Conservation (phyloP, 345 rosid species). For the Reutealis trisperma region DNA sequence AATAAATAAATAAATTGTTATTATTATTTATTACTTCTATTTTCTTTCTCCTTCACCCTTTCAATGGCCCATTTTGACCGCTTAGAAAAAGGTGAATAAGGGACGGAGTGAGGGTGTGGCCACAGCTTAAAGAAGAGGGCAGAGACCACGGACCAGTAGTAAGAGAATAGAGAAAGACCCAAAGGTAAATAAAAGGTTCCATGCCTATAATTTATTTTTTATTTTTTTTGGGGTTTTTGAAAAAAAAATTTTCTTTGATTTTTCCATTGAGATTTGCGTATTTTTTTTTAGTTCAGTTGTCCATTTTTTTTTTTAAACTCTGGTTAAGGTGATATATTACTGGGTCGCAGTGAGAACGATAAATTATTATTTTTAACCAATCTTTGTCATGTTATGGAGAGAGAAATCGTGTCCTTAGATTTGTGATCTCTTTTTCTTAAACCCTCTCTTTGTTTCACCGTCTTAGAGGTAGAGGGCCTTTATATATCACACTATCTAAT, state of each 20-base stretch:
- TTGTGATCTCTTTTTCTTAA: constrained; percentile 45
- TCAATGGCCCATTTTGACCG: constrained; percentile 28
- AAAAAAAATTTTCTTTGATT: background rate
- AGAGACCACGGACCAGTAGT: constrained; percentile 19
- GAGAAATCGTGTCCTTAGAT: constrained; percentile 65
- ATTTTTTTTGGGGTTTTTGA: background rate
- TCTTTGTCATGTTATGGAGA: constrained; percentile 34
- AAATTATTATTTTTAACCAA: constrained; percentile 12
- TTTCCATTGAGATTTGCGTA: constrained; percentile 37
- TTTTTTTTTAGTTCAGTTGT: too few species aligned
- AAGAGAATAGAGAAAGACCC: constrained; percentile 2
- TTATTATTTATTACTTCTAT: background rate
- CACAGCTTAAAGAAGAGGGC: background rate
- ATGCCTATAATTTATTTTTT: background rate
- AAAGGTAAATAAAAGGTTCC: constrained; percentile 11
- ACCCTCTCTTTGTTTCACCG: background rate
- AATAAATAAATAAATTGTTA: too few species aligned
- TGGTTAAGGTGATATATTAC: constrained; percentile 16
- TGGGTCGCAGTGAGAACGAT: constrained; percentile 2
- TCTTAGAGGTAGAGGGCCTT: background rate
- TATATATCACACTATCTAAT: constrained; percentile 8
- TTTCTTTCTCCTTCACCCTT: background rate
- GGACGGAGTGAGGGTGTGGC: constrained; percentile 2
- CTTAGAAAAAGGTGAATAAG: constrained; percentile 29
- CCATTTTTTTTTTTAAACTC: background rate